Conservation (phyloP, 1,139 yeast species). For the Yamadazyma sp. region DNA sequence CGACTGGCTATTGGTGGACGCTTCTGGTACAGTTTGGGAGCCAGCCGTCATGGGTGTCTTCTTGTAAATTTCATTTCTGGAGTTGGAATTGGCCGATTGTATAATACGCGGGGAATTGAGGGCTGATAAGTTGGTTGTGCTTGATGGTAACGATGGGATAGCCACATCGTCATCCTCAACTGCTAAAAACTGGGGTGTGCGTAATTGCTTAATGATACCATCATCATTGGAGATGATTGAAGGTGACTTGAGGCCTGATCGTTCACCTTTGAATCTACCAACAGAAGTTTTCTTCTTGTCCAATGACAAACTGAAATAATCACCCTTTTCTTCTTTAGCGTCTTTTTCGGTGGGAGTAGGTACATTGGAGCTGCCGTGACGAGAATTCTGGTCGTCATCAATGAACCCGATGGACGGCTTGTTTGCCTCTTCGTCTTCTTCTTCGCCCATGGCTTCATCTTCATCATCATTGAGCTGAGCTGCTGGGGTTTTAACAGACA, state of each 20-base stretch:
- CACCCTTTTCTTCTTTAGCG: conserved; percentile 15
- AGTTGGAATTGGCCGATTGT: conserved; percentile 2
- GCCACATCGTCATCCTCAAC: conserved; percentile 25
- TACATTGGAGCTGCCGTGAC: conserved; percentile 4
- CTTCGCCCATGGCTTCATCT: conserved; percentile 53
- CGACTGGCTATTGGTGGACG: background rate
- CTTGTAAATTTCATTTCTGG: conserved; percentile 3
- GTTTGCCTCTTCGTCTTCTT: conserved; percentile 14
- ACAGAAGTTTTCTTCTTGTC: conserved; percentile 10
- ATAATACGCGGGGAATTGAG: conserved; percentile 6
- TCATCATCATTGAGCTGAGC: conserved; percentile 59
- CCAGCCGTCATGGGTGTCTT: background rate
- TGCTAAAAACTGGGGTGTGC: conserved; percentile 36
- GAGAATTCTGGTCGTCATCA: conserved; percentile 19
- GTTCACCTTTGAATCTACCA: conserved; percentile 9
- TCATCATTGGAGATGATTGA: conserved; percentile 41
- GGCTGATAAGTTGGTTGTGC: conserved; percentile 11
- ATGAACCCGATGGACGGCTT: conserved; percentile 36
- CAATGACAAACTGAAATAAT: conserved; percentile 15
- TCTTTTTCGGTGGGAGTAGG: conserved; percentile 17
- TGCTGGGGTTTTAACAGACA: conserved; percentile 76
- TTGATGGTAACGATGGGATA: conserved; percentile 18
- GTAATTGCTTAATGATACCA: conserved; percentile 37
- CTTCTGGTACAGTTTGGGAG: background rate
- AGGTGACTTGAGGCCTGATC: conserved; percentile 22